Evolutionary conservation across 2,329 filamentous ascomycete species (phyloP).

Genomic region (Plectosphaerella sp.): DNA sequence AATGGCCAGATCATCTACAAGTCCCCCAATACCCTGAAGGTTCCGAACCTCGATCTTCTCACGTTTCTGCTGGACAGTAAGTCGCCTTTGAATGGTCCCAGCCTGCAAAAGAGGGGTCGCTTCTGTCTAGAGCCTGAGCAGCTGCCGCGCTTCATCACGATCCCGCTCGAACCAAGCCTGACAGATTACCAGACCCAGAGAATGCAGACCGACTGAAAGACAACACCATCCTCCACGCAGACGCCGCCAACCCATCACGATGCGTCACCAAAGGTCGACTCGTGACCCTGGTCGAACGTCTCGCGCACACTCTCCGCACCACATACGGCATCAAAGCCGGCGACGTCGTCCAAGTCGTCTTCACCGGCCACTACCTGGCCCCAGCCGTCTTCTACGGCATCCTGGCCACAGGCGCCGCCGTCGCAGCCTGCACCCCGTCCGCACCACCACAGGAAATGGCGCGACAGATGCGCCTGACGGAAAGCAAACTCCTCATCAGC

Average conservation of each 20-base stretch:
- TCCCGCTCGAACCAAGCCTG: too few relatives aligned
- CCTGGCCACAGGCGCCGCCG: constrained; percentile 55
- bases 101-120: neutral
- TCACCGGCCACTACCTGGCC: constrained; percentile 51
- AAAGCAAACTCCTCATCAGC: constrained; percentile 35
- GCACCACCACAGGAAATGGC: constrained; percentile 47
- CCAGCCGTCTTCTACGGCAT: constrained; percentile 51
- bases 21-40: constrained; percentile 19
- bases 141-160: too few relatives aligned
- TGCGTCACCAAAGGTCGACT: constrained; percentile 47
- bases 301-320: constrained; percentile 50
- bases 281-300: constrained; percentile 41
- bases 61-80: constrained; percentile 36
- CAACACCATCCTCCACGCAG: constrained; percentile 49
- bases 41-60: constrained; percentile 37
- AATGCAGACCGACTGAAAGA: constrained; percentile 24
- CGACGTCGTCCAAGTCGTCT: constrained; percentile 53
- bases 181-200: neutral
- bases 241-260: constrained; percentile 51
- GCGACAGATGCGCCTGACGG: constrained; percentile 35
- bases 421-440: constrained; percentile 47
- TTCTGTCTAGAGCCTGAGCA: too few relatives aligned
- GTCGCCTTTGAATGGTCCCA: neutral
- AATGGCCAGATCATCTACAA: constrained; percentile 29
- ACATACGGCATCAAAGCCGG: constrained; percentile 40